Evolutionary conservation across 164 flowering plant species (phyloP), one percentile per base, ranked within the genome.

Genomic region (Macadamia tetraphylla): DNA sequence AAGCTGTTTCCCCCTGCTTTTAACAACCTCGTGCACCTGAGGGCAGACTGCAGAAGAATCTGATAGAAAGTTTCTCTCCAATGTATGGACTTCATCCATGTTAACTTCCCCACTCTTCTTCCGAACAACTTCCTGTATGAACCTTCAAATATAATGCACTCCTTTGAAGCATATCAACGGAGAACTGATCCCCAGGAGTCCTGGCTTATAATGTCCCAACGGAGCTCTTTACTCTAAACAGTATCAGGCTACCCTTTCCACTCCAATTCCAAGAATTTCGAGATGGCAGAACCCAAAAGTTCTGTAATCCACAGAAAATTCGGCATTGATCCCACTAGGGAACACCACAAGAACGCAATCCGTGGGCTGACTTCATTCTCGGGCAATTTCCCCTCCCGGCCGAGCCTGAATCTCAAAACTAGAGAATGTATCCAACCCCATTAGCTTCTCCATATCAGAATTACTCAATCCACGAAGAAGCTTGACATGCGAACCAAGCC

Each of bases 71-170:
- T 84, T 6, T 78, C 86, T 60, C 83, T 75, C 77, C 80, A 94
- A 89, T 32, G 55, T 70, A 73, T 79, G 81, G 61, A 75, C 78
- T 63, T 86, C 86, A 79, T 91, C 98, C 98, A 94, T 94, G 75
- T 91, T 97, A 32, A 91, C 98, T 2, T 96, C 98, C 63, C 98
- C 91, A 75, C 97, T 84, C 18, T 97, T 70, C 82, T 85, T 94
- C 84, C 97, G 76, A 13, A 90, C 93, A 52, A 94, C 77, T 71
- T 90, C 87, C 70, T 90, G 82, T 8, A 82, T 68, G 71, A 70
- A 68, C 72, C 35, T 79, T 86, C 66, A 82, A 81, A 74, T 70
- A 67, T 65, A 72, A 51, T 32, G 68, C 78, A 76, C 85, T 82
- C 31, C 86, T 67, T 65, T 69, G 75, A 79, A 85, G 82, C 0